phyloP scores from a whole-genome alignment of 495 filamentous ascomycete species.

The Penicillium parvum region DNA sequence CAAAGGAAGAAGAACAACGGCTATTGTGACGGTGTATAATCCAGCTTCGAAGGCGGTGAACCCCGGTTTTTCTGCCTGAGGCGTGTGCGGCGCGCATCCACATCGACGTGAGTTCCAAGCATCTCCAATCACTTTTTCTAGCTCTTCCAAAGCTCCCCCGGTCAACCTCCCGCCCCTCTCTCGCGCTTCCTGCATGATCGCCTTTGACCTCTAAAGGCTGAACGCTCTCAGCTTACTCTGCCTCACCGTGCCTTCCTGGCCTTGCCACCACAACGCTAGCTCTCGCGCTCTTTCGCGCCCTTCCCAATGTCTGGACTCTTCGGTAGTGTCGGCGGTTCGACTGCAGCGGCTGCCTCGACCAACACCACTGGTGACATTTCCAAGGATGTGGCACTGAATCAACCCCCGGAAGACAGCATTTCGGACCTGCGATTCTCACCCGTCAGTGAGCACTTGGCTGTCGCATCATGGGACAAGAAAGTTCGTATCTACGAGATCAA shows the following conservation, averaged over 20 bases:
- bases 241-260: no score
- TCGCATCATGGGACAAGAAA: conserved; percentile 90
- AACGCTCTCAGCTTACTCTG: no score
- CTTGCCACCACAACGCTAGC: no score
- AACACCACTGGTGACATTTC: conserved; percentile 86
- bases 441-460: conserved; percentile 69
- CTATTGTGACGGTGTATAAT: no score
- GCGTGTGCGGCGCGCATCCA: conserved; percentile 1
- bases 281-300: conserved; percentile 9
- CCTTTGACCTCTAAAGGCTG: no score
- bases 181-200: no score
- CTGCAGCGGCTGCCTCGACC: conserved; percentile 45
- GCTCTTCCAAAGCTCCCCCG: neutral
- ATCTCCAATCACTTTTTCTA: neutral
- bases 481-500: conserved; percentile 90
- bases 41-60: conserved; percentile 5
- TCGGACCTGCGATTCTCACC: conserved; percentile 82
- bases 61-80: neutral
- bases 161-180: neutral
- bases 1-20: no score
- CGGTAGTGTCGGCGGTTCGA: conserved; percentile 41
- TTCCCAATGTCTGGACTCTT: conserved; percentile 60
- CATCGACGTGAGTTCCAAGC: neutral
- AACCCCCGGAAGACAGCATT: conserved; percentile 80
- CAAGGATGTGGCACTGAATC: conserved; percentile 74